A percentile compares a stretch with the other conserved stretches of the same genome.
phyloP scores from a whole-genome alignment of 163 green algal species.

The Picocystis sp. region DNA sequence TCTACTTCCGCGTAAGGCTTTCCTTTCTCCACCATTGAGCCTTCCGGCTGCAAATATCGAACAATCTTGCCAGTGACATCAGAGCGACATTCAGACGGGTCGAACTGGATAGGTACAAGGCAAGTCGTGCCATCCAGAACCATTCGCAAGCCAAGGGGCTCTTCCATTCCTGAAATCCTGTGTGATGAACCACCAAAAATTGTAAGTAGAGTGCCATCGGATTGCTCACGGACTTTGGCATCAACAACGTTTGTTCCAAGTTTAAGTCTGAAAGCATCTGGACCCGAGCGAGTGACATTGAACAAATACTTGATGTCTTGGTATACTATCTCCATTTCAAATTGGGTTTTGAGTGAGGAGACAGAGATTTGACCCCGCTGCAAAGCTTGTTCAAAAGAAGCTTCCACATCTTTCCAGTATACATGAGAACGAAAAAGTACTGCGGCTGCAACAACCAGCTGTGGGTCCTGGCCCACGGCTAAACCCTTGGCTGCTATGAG shows the following conservation, averaged over 20 bases:
- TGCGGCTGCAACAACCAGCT: conserved; percentile 1
- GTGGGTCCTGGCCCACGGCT: not conserved
- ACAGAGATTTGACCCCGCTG: not conserved
- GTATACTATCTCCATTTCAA: conserved; percentile 19
- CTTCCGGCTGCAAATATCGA: too few species aligned
- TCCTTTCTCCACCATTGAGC: not conserved
- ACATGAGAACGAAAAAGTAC: conserved; percentile 5
- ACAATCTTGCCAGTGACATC: not conserved
- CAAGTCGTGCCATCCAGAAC: conserved; percentile 6
- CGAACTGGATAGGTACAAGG: conserved; percentile 20
- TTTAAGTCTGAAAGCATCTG: conserved; percentile 5
- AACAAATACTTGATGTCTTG: conserved; percentile 24
- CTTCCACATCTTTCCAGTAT: not conserved
- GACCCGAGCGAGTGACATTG: not conserved
- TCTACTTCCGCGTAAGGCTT: too few species aligned
- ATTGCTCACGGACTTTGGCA: conserved; percentile 8
- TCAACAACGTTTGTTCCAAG: conserved; percentile 8
- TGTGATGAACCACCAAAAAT: conserved; percentile 6
- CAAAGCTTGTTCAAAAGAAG: not conserved
- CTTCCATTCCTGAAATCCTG: conserved; percentile 7
- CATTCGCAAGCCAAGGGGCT: conserved; percentile 14
- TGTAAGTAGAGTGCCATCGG: conserved; percentile 9
- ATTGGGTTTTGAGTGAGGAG: not conserved
- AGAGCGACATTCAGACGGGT: conserved; percentile 12
- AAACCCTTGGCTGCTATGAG: conserved; percentile 2